phyloP scores from a whole-genome alignment of 2,329 filamentous ascomycete genomes.

The Fusarium sp. region DNA sequence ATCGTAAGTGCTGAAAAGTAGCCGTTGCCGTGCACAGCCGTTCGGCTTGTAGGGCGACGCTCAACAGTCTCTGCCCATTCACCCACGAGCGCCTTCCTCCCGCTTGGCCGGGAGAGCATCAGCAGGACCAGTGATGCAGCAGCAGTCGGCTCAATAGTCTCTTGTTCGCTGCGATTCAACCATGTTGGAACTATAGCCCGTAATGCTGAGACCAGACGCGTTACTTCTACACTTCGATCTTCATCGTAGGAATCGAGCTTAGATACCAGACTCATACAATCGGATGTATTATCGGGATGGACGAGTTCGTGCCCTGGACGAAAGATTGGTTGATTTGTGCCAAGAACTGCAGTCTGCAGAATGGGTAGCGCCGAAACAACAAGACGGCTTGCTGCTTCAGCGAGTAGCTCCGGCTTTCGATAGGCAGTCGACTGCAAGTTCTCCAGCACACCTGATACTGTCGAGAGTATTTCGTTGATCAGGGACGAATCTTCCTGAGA shows the following conservation, averaged over 20 bases:
- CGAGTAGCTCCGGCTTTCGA: conserved; percentile 72
- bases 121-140: conserved; percentile 64
- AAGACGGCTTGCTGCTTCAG: conserved; percentile 70
- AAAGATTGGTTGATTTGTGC: conserved; percentile 12
- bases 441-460: conserved; percentile 53
- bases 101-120: conserved; percentile 54
- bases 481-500: conserved; percentile 40
- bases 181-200: conserved; percentile 56
- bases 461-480: conserved; percentile 46
- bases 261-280: conserved; percentile 41
- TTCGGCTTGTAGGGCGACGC: conserved; percentile 49
- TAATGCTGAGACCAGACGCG: conserved; percentile 45
- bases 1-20: conserved; percentile 66
- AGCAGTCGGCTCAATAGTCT: conserved; percentile 62
- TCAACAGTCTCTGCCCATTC: conserved; percentile 61
- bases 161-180: conserved; percentile 63
- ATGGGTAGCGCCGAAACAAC: conserved; percentile 64
- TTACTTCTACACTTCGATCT: conserved; percentile 11
- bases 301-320: conserved; percentile 44
- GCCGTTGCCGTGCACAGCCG: conserved; percentile 57
- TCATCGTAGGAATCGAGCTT: conserved; percentile 30
- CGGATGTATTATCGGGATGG: conserved; percentile 31
- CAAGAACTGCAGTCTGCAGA: conserved; percentile 54
- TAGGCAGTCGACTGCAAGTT: conserved; percentile 58
- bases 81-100: conserved; percentile 55